Evolutionary conservation across 2,329 filamentous ascomycete species (phyloP).

Genomic region (Trichoderma harzianum): DNA sequence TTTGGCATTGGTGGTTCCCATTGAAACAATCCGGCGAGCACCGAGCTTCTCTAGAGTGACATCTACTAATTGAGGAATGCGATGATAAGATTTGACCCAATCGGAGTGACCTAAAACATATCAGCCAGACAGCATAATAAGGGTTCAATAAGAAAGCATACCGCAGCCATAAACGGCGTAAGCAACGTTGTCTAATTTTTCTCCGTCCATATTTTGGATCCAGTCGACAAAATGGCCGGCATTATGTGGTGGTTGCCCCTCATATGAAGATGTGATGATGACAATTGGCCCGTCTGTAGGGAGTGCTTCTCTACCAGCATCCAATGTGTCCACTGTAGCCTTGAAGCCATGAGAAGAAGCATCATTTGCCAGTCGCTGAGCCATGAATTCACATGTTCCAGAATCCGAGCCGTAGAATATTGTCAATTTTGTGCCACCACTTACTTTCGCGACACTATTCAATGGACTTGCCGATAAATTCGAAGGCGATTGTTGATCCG

Average conservation of each 20-base stretch:
- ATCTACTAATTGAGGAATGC: not conserved
- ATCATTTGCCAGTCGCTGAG: not conserved
- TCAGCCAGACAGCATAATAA: not conserved
- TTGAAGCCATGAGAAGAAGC: not conserved
- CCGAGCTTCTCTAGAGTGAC: not conserved
- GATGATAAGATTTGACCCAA: slow-evolving; percentile 1
- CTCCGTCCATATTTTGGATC: slow-evolving; percentile 28
- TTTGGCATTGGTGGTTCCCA: slow-evolving; percentile 1
- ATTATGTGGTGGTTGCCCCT: slow-evolving; percentile 65
- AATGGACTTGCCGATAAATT: not conserved
- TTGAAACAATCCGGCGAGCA: not conserved
- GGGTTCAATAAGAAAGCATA: not conserved
- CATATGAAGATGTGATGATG: slow-evolving; percentile 62
- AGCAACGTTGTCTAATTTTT: not conserved
- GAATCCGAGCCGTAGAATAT: not conserved
- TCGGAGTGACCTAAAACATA: not conserved
- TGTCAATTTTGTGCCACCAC: not conserved
- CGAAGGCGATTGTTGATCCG: not conserved
- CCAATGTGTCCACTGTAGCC: slow-evolving; percentile 35
- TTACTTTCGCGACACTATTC: not conserved
- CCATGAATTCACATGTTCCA: not conserved
- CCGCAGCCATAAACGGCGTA: not conserved
- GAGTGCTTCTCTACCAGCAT: slow-evolving; percentile 53
- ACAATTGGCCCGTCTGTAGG: slow-evolving; percentile 54
- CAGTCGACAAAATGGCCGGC: slow-evolving; percentile 60